A percentile compares a stretch with the other conserved stretches of the same genome.
Evolutionary conservation across 2,329 filamentous ascomycete genomes (phyloP).

Genomic region (Claviceps quebecensis): DNA sequence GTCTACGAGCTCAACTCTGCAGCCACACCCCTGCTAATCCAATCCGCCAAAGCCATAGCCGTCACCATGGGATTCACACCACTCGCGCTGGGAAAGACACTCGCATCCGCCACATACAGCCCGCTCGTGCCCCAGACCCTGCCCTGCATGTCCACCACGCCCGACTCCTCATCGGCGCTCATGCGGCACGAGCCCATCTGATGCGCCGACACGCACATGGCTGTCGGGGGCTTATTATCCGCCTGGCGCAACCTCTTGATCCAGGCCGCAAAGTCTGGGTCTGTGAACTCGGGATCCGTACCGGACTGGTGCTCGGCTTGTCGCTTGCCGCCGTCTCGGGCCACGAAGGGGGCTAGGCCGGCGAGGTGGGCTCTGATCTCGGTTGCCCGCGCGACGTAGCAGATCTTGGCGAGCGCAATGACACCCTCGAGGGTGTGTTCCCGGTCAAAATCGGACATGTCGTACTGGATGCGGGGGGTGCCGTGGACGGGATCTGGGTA

Average conservation of each 20-base stretch:
- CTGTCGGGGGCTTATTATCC: slow-evolving; percentile 35
- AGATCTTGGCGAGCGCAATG: slow-evolving; percentile 58
- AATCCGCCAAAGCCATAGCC: slow-evolving; percentile 55
- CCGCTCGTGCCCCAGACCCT: slow-evolving; percentile 51
- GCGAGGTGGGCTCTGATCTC: slow-evolving; percentile 59
- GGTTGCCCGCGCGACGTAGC: slow-evolving; percentile 63
- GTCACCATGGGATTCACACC: slow-evolving; percentile 78
- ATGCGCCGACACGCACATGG: slow-evolving; percentile 55
- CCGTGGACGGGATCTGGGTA: slow-evolving; percentile 58
- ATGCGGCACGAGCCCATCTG: slow-evolving; percentile 72
- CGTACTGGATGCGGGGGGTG: slow-evolving; percentile 53
- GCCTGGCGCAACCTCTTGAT: slow-evolving; percentile 33
- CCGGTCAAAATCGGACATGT: slow-evolving; percentile 55
- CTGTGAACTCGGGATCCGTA: slow-evolving; percentile 34
- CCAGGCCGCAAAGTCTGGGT: slow-evolving; percentile 49
- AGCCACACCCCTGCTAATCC: slow-evolving; percentile 42
- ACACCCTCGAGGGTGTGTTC: slow-evolving; percentile 58
- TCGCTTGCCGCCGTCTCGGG: slow-evolving; percentile 13
- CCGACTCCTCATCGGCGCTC: slow-evolving; percentile 36
- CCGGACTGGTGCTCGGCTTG: slow-evolving; percentile 10
- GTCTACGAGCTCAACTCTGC: not conserved
- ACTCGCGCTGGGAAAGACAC: slow-evolving; percentile 61
- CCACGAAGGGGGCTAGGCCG: slow-evolving; percentile 48
- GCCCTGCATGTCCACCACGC: slow-evolving; percentile 45
- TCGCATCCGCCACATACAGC: slow-evolving; percentile 60